Percentiles rank a stretch among this genome's conserved stretches.
Evolutionary conservation across 2,329 filamentous ascomycete species (phyloP).

Genomic region (Alternaria arbusti): DNA sequence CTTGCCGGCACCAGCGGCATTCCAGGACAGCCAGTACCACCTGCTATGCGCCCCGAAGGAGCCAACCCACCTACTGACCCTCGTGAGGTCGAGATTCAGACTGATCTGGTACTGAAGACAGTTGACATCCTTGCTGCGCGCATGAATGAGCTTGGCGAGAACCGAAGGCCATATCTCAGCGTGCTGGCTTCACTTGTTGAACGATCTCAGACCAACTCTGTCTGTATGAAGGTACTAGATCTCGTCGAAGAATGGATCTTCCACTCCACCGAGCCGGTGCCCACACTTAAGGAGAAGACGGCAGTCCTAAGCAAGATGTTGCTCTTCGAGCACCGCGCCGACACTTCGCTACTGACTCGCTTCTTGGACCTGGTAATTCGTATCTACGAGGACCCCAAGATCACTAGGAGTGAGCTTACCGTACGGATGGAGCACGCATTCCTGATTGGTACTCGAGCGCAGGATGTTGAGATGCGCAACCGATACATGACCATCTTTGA

Average conservation of each 20-base stretch:
- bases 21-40: constrained; percentile 38
- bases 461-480: constrained; percentile 95
- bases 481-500: constrained; percentile 97
- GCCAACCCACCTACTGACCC: constrained; percentile 68
- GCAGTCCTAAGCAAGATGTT: constrained; percentile 99
- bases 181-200: constrained; percentile 94
- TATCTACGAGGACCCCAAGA: constrained; percentile 97
- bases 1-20: constrained; percentile 68
- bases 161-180: constrained; percentile 89
- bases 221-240: constrained; percentile 90
- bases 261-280: constrained; percentile 90
- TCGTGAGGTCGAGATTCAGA: constrained; percentile 87
- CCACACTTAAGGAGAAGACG: constrained; percentile 97
- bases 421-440: constrained; percentile 98
- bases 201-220: constrained; percentile 82
- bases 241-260: constrained; percentile 98
- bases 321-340: constrained; percentile 84
- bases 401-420: constrained; percentile 91
- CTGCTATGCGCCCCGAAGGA: constrained; percentile 59
- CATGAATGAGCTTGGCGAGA: constrained; percentile 91
- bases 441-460: constrained; percentile 89
- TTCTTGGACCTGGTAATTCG: constrained; percentile 96
- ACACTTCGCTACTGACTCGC: constrained; percentile 84
- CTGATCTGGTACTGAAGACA: constrained; percentile 89
- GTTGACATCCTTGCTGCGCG: constrained; percentile 90